Conservation (phyloP, 306 rosid genomes). For the Quercus bicolor region DNA sequence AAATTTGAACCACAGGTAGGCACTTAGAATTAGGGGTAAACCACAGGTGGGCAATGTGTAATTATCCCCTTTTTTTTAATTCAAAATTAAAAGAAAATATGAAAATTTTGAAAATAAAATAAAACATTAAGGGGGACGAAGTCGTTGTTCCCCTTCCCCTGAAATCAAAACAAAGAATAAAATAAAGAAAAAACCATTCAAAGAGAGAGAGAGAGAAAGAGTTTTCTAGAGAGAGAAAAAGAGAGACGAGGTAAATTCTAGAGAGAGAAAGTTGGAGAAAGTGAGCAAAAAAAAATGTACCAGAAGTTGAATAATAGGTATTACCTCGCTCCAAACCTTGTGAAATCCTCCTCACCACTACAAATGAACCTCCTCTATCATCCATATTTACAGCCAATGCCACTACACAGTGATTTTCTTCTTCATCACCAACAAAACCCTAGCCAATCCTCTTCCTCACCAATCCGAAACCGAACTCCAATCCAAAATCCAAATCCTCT, state of each 20-base stretch:
- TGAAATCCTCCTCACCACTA: slow-evolving; percentile 94
- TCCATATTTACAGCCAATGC: slow-evolving; percentile 47
- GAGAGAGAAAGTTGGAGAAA: neutral
- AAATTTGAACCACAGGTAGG: too few species aligned
- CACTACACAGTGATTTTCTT: slow-evolving; percentile 13
- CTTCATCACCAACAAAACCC: neutral
- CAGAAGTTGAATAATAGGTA: slow-evolving; percentile 83
- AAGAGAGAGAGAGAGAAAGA: too few species aligned
- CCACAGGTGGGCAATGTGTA: too few species aligned
- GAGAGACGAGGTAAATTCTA: slow-evolving; percentile 9
- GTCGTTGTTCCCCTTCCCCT: too few species aligned
- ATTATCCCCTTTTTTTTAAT: too few species aligned
- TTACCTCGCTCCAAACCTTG: slow-evolving; percentile 86
- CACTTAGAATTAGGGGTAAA: too few species aligned
- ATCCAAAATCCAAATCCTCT: neutral
- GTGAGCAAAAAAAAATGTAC: slow-evolving; percentile 26
- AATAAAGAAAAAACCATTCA: too few species aligned
- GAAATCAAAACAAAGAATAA: too few species aligned
- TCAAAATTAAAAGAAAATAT: too few species aligned
- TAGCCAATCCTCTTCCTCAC: slow-evolving; percentile 9
- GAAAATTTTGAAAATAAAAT: too few species aligned
- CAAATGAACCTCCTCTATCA: slow-evolving; percentile 94
- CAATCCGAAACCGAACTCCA: neutral
- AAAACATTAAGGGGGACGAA: too few species aligned
- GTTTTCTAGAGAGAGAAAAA: neutral